Evolutionary conservation across 176 grass and related monocot genomes (phyloP).

Genomic region (Avena atlantica): DNA sequence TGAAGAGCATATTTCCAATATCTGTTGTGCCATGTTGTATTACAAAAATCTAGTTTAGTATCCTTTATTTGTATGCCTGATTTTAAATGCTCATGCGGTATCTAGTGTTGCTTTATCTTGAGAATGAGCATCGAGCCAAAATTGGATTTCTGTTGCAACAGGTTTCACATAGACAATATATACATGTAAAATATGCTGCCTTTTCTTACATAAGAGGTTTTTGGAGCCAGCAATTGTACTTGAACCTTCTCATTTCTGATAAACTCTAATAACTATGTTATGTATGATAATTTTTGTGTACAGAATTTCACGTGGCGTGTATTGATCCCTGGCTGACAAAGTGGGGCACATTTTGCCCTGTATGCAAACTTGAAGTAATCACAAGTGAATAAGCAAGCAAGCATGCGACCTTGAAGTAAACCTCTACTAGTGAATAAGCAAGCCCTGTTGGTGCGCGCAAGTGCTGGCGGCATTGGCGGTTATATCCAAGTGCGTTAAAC

Average conservation of each 20-base stretch:
- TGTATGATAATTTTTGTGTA: constrained; percentile 15
- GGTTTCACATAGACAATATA: neutral
- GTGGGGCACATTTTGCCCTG: constrained; percentile 85
- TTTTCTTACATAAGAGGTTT: neutral
- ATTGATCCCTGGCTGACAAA: constrained; percentile 88
- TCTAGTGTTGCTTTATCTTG: neutral
- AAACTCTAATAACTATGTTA: neutral
- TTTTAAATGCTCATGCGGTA: neutral
- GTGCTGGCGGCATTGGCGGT: neutral
- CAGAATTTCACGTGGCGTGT: constrained; percentile 78
- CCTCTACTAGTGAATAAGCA: constrained; percentile 36
- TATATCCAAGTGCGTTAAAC: constrained; percentile 20
- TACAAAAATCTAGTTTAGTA: too few relatives aligned
- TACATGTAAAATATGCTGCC: neutral
- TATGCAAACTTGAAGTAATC: constrained; percentile 77
- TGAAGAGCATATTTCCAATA: too few relatives aligned
- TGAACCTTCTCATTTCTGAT: constrained; percentile 14
- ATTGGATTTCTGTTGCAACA: neutral
- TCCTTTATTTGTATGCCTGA: neutral
- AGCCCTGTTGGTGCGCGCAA: neutral
- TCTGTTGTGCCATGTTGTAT: too few relatives aligned
- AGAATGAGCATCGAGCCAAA: neutral
- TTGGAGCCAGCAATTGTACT: neutral
- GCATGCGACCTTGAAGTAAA: constrained; percentile 53
- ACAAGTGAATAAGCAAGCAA: constrained; percentile 43